Evolutionary conservation across 2,329 filamentous ascomycete genomes (phyloP).

Genomic region (Capronia coronata): DNA sequence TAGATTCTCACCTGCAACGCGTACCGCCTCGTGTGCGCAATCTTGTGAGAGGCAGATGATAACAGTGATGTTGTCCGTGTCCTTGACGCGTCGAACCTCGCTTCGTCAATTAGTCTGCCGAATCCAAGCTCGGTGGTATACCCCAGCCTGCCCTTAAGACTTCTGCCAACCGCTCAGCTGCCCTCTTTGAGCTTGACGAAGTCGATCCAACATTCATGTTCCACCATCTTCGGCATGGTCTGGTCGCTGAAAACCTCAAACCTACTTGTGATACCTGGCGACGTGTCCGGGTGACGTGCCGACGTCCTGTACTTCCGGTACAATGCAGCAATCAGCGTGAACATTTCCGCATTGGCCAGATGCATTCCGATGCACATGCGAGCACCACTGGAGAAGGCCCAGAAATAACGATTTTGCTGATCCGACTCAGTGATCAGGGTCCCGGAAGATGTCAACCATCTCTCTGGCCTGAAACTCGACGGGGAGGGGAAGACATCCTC

Average conservation of each 20-base stretch:
- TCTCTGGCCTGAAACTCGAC: constrained; percentile 39
- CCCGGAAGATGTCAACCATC: constrained; percentile 25
- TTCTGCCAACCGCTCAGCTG: not conserved
- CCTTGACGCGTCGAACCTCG: not conserved
- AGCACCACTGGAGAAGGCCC: constrained; percentile 38
- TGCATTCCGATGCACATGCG: constrained; percentile 40
- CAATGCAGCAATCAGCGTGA: constrained; percentile 41
- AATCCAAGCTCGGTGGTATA: not conserved
- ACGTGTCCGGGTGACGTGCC: constrained; percentile 27
- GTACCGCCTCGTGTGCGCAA: not conserved
- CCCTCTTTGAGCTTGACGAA: constrained; percentile 14
- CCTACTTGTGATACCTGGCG: constrained; percentile 31
- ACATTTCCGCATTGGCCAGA: constrained; percentile 49
- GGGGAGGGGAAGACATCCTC: constrained; percentile 43
- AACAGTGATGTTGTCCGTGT: not conserved
- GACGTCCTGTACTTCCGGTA: constrained; percentile 41
- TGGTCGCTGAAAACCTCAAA: constrained; percentile 33
- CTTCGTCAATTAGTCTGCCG: not conserved
- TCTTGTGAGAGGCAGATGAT: not conserved
- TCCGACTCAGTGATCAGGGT: constrained; percentile 23
- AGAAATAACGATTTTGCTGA: constrained; percentile 30
- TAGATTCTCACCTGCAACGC: constrained; percentile 11
- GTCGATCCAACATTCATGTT: constrained; percentile 27
- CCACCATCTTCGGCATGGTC: constrained; percentile 24
- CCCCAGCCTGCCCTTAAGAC: not conserved